Percentiles rank a stretch among this genome's conserved stretches.
These are phyloP conservation scores for Ochetophila trinervis DNA, from an alignment of 306 rosid genomes.

Conservation along the genomic window DNA sequence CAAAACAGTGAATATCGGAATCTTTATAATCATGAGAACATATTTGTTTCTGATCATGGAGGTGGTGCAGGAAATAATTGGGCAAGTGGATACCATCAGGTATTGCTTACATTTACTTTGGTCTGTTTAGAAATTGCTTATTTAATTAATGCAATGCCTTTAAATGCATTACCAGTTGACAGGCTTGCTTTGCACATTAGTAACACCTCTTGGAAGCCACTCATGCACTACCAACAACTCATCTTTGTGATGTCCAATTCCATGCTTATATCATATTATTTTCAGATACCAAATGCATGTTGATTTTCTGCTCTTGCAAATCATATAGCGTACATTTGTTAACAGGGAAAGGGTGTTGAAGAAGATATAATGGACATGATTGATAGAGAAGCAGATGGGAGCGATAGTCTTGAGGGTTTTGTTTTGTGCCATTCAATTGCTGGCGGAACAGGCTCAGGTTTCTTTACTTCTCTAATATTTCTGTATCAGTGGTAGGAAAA, in stretches of 20 bases:
- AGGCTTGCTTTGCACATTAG: neutral
- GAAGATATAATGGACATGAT: constrained; percentile 99
- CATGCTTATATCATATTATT: neutral
- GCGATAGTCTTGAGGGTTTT: constrained; percentile 99
- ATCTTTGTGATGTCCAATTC: neutral
- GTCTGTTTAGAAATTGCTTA: too few relatives aligned
- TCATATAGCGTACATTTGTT: constrained; percentile 22
- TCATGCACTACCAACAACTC: neutral
- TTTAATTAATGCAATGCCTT: neutral
- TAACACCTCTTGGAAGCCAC: neutral
- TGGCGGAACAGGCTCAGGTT: constrained; percentile 99
- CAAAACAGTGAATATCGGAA: constrained; percentile 91
- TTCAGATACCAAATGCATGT: neutral
- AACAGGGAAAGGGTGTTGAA: constrained; percentile 93
- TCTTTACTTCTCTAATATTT: constrained; percentile 7
- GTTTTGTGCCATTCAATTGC: constrained; percentile 98
- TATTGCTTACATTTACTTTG: constrained; percentile 21
- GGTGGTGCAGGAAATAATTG: constrained; percentile 98
- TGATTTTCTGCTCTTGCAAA: neutral
- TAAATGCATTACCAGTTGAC: neutral
- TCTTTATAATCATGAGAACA: constrained; percentile 92
- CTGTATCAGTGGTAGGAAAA: constrained; percentile 3
- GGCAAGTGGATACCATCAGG: constrained; percentile 99
- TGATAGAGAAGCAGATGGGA: constrained; percentile 99
- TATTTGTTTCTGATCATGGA: constrained; percentile 90